Evolutionary conservation across 2,329 filamentous ascomycete genomes (phyloP), one percentile per base, ranked within the genome.

Genomic region (Penicillium thymicola): DNA sequence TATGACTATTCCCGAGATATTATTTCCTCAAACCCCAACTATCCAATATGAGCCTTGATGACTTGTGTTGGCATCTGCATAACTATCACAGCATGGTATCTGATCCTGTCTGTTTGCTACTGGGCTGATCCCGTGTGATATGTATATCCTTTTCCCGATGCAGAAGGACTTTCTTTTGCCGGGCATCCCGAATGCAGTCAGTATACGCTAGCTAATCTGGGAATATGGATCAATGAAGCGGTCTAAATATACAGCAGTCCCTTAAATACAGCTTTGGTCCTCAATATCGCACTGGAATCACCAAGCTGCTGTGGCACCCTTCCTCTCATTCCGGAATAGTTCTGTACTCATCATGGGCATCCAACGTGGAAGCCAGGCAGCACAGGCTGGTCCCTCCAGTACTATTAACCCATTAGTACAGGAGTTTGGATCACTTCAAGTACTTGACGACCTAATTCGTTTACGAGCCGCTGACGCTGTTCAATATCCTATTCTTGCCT

Each of bases 391-490:
- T 28, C 59, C 61, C 3, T 64, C 62, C 0, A 36, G 34, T 13
- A 8, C 23, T 14, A 23, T 50, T 11, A 55, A 64, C 30, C 56
- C 53, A 21, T 50, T 72, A 25, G 51, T 74, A 10, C 55, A 64
- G 18, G 60, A 69, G 30, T 78, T 71, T 54, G 76, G 76, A 23
- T 72, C 70, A 43, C 70, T 75, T 41, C 70, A 74, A 65, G 68
- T 75, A 18, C 66, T 78, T 7, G 76, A 79, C 52, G 76, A 78
- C 46, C 63, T 78, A 46, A 71, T 78, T 52, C 73, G 75, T 3
- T 63, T 73, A 48, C 69, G 76, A 40, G 76, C 70, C 7, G 63
- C 65, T 14, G 75, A 78, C 52, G 55, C 65, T 4, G 59, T 73
- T n/a, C 75, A 79, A 60, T 58, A 63, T 44, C 74, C 75, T 2